A percentile compares a stretch with the other conserved stretches of the same genome.
These are phyloP conservation scores for Coemansia sp. DNA, from an alignment of 192 early-diverging fungal species.

Conservation along the genomic window DNA sequence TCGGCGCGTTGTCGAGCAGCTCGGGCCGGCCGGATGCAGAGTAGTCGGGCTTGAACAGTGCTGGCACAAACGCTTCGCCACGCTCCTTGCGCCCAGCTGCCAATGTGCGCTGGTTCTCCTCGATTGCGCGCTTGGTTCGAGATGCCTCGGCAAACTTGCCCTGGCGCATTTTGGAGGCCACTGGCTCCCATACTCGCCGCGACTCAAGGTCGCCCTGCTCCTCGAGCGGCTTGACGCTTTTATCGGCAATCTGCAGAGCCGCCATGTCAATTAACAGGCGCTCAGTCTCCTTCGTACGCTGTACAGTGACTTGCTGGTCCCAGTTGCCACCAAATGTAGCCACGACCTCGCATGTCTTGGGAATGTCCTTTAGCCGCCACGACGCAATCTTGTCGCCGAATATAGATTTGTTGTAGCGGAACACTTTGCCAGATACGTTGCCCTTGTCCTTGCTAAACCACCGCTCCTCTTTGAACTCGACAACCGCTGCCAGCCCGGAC, in stretches of 20 bases:
- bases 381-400: slow-evolving; percentile 29
- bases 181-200: slow-evolving; percentile 61
- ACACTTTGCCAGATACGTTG: slow-evolving; percentile 67
- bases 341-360: slow-evolving; percentile 53
- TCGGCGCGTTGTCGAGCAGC: slow-evolving; percentile 37
- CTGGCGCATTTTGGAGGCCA: slow-evolving; percentile 59
- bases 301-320: slow-evolving; percentile 61
- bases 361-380: slow-evolving; percentile 60
- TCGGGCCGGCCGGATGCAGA: slow-evolving; percentile 48
- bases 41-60: slow-evolving; percentile 62
- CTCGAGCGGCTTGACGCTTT: slow-evolving; percentile 57
- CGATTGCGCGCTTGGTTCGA: slow-evolving; percentile 64
- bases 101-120: slow-evolving; percentile 63
- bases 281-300: slow-evolving; percentile 11
- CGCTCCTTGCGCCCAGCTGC: slow-evolving; percentile 55
- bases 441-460: slow-evolving; percentile 69
- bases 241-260: slow-evolving; percentile 49
- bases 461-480: slow-evolving; percentile 75
- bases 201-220: slow-evolving; percentile 67
- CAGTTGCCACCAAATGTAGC: slow-evolving; percentile 65
- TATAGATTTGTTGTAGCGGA: slow-evolving; percentile 58
- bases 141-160: slow-evolving; percentile 64
- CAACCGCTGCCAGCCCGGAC: slow-evolving; percentile 60
- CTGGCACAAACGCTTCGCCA: slow-evolving; percentile 55
- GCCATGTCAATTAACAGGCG: slow-evolving; percentile 59